Evolutionary conservation across 73 alveolate species (phyloP), one percentile per base, ranked within the genome.

Genomic region (Tetrahymena borealis): DNA sequence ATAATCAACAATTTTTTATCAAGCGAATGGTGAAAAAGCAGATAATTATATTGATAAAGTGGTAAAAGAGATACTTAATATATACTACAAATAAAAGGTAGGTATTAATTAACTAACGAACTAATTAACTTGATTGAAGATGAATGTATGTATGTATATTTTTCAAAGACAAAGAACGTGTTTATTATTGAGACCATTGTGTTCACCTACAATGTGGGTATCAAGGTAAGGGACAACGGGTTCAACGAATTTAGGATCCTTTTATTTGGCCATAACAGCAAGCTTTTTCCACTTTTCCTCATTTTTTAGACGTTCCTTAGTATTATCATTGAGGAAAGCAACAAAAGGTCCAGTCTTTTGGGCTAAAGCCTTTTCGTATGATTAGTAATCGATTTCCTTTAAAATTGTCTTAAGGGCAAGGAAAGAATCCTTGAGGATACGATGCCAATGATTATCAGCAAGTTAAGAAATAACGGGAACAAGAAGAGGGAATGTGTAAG

Each of bases 391-490:
- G 38, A 97, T 97, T 95, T 97, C 98, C 93, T 97, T 96, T 78
- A 97, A 93, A 40, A 97, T 97, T 20, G 96, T 96, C 78, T 97
- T 97, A 35, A 97, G 94, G 37, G 98, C 98, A 90, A 91, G 96
- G 78, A 97, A 93, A 90, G 97, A 94, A 90, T 97, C 99, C 91
- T 91, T 92, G 9, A 97, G 95, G 93, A 96, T 97, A 90, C 97
- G 96, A 94, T 97, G 99, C 98, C 98, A 97, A 90, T 97, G 99
- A 79, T 95, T 97, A 40, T 97, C 98, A 39, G 99, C 98, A 41
- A 97, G 91, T 91, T 97, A 91, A 24, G 94, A 94, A 0, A 97
- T 97, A 90, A 94, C 96, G 6, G 99, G 99, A 13, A 97, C 99
- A 13, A 97, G 90, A 94, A 97, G 94, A 39, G 98, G 98, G 97